Base-by-base conservation (phyloP, 805 yeast species). In the Metschnikowia matae region DNA sequence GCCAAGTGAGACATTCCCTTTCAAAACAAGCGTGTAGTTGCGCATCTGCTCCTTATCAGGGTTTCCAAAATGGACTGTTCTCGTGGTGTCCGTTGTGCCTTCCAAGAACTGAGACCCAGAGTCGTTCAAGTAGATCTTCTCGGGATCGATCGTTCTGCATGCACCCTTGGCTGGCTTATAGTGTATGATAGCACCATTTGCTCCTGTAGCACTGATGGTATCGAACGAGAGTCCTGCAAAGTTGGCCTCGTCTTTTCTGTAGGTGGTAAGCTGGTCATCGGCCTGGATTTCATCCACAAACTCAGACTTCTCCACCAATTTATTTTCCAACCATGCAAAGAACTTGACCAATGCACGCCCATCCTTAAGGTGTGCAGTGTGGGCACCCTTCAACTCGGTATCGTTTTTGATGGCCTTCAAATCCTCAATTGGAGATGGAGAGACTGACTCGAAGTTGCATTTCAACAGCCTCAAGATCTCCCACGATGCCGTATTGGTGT, bases 101-200 rank as follows among this genome's bases (percentile, higher is more conserved):
- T 81, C 84, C 50, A 79, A 69, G 56, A 77, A 82, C 56, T 82
- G 87, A 11, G 82, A 73, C 6, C 87, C 86, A 2, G 83, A 75
- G 61, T 82, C 87, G 59, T 77, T 72, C 40, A 82, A 69, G 61
- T 80, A 82, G 20, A 81, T 68, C 44, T 78, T 74, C 36, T 69
- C 66, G 6, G 83, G 84, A 55, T 81, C 77, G 40, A 82, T 80
- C 7, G 75, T 65, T 6, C 79, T 58, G 51, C 78, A 73, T 10
- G 65, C 61, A 2, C 70, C 70, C 46, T 66, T 62, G 11, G 63
- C 58, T 3, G 95, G 94, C 39, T 81, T 70, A 63, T 87, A 87
- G 64, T 87, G 95, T 53, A 87, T 84, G 31, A 87, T 73, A 1
- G 94, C 87, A 7, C 89, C 87, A 63, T 86, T 87, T 11, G 89